These are phyloP conservation scores for Suhomyces emberorum DNA, from an alignment of 805 yeast genomes.

Conservation along the genomic window DNA sequence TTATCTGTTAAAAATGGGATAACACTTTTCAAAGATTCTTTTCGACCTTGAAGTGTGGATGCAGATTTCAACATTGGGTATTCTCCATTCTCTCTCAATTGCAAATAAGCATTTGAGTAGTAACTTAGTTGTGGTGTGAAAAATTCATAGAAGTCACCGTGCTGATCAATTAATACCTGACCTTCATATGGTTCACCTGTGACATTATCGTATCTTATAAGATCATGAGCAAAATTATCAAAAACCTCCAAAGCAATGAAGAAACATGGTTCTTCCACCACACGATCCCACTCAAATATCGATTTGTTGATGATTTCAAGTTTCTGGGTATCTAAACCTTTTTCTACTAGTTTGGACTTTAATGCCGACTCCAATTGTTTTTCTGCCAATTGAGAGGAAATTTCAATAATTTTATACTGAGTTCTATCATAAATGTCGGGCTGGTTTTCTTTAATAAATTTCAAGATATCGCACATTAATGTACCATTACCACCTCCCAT, in stretches of 20 bases:
- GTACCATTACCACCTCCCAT: constrained; percentile 93
- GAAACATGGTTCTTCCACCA: constrained; percentile 64
- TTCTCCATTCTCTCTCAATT: constrained; percentile 49
- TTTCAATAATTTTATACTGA: constrained; percentile 69
- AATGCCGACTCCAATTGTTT: constrained; percentile 48
- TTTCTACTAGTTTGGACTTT: constrained; percentile 27
- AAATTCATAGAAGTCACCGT: constrained; percentile 74
- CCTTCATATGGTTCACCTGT: constrained; percentile 74
- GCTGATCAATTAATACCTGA: constrained; percentile 65
- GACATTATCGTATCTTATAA: constrained; percentile 66
- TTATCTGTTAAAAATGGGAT: constrained; percentile 27
- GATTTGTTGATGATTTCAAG: constrained; percentile 70
- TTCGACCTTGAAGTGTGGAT: constrained; percentile 18
- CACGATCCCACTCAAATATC: constrained; percentile 67
- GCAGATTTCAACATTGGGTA: constrained; percentile 32
- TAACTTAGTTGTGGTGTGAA: constrained; percentile 60
- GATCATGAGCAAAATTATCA: constrained; percentile 82
- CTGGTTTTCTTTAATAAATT: constrained; percentile 56
- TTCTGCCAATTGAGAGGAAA: constrained; percentile 57
- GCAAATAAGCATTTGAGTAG: constrained; percentile 54
- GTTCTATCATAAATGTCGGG: constrained; percentile 74
- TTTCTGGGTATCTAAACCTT: constrained; percentile 51
- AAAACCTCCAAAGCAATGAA: constrained; percentile 79
- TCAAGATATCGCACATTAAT: constrained; percentile 69
- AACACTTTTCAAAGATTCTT: constrained; percentile 24